Evolutionary conservation across 768 basidiomycete species (phyloP), one percentile per base, ranked within the genome.

Genomic region (Lactarius vividus): DNA sequence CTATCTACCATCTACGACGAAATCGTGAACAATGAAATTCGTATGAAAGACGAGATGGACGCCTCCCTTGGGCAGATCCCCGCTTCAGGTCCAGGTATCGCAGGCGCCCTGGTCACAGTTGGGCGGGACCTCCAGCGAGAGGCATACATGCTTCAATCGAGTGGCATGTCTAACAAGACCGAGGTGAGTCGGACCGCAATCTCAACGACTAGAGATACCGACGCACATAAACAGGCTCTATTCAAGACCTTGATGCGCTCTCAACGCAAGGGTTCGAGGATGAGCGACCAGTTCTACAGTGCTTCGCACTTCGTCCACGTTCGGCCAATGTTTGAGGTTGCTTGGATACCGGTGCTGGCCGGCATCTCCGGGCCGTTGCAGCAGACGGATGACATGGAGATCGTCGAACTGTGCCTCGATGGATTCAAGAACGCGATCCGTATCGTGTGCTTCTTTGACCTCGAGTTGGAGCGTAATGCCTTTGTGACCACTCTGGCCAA

Each of bases 41-140:
- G 92, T 72, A 98, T 99, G 97, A 98, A 98, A 78, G 97, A 98
- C 72, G 96, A 99, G 79, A 79, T 94, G 29, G 95, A 96, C 71
- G 80, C 84, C 33, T 79, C 79, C 8, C 72, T 85, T 28, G 75
- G 79, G 37, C 55, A 57, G 10, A 72, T 80, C 4, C 72, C 78
- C 4, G 66, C 81, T 4, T 73, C 77, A 7, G 85, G 85, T 3
- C 85, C 92, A 26, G 94, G 95, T 15, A 76, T 97, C 40, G 89
- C 92, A 0, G 87, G 84, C 69, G 91, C 89, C 9, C 77, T 99
- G 18, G 92, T 91, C 2, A 90, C 87, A 60, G 94, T 98, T 31
- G 97, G 97, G 10, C 80, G 97, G 69, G 96, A 99, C 78, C 79
- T 97, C 18, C 96, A 98, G 76, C 89, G 89, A 75, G 97, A 99